These are phyloP conservation scores for Pseudocercospora eumusae DNA, from an alignment of 2,329 filamentous ascomycete genomes.

Conservation along the genomic window DNA sequence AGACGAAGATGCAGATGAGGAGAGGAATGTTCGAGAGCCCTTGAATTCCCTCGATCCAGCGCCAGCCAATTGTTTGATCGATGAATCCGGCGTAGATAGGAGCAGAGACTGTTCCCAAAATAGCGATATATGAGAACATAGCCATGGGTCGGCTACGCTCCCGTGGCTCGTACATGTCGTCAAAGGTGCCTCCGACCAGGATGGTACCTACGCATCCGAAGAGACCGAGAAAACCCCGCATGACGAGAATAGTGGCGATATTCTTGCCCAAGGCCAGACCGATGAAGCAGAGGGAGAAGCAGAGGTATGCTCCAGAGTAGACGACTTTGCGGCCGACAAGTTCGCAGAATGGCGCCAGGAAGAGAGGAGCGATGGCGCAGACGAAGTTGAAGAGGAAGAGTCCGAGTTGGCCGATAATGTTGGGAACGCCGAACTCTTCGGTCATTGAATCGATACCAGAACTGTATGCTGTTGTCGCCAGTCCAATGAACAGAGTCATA, in stretches of 20 bases:
- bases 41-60: constrained; percentile 58
- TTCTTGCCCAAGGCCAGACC: constrained; percentile 52
- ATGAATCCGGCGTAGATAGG: constrained; percentile 59
- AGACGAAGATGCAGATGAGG: constrained; percentile 47
- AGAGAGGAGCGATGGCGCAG: constrained; percentile 51
- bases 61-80: constrained; percentile 55
- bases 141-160: constrained; percentile 52
- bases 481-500: constrained; percentile 58
- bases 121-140: constrained; percentile 53
- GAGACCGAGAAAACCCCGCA: constrained; percentile 51
- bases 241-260: constrained; percentile 52
- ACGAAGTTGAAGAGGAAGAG: constrained; percentile 55
- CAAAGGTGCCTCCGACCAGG: constrained; percentile 53
- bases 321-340: constrained; percentile 51
- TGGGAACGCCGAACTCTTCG: constrained; percentile 47
- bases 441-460: constrained; percentile 53
- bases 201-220: constrained; percentile 56
- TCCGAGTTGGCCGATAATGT: constrained; percentile 51
- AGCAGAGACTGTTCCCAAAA: constrained; percentile 55
- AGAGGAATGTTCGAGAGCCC: constrained; percentile 55
- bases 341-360: constrained; percentile 55
- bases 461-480: constrained; percentile 57
- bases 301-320: constrained; percentile 50
- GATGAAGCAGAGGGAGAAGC: constrained; percentile 53
- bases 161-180: constrained; percentile 52